Evolutionary conservation across 2,329 filamentous ascomycete genomes (phyloP).

Genomic region (Pseudogymnoascus sp.): DNA sequence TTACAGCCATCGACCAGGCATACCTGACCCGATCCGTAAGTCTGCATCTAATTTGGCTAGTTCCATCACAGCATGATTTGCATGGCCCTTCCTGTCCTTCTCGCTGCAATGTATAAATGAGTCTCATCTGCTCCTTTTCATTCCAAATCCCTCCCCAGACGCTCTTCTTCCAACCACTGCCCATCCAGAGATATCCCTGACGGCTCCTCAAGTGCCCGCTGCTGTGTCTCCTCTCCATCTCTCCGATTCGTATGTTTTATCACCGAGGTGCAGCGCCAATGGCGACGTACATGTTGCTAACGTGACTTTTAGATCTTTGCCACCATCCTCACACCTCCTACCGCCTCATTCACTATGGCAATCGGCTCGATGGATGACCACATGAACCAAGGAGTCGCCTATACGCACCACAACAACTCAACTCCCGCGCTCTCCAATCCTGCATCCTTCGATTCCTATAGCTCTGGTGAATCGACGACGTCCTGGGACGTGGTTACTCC

Average conservation of each 20-base stretch:
- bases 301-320: conserved; percentile 26
- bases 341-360: background rate
- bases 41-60: conserved; percentile 7
- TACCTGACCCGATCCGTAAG: background rate
- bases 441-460: background rate
- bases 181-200: conserved; percentile 33
- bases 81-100: background rate
- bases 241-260: conserved; percentile 31
- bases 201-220: conserved; percentile 24
- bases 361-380: background rate
- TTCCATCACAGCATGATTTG: background rate
- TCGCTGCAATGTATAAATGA: conserved; percentile 7
- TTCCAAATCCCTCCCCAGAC: conserved; percentile 28
- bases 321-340: conserved; percentile 27
- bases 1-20: background rate
- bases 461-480: background rate
- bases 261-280: conserved; percentile 31
- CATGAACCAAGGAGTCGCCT: conserved; percentile 4
- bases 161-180: conserved; percentile 36
- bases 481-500: conserved; percentile 4
- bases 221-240: conserved; percentile 32
- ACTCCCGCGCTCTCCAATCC: background rate
- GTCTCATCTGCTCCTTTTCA: conserved; percentile 10
- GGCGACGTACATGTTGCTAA: conserved; percentile 25
- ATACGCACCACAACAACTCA: background rate